Base-by-base conservation (phyloP, 2,329 filamentous ascomycete species). In the Zarea fungicola region DNA sequence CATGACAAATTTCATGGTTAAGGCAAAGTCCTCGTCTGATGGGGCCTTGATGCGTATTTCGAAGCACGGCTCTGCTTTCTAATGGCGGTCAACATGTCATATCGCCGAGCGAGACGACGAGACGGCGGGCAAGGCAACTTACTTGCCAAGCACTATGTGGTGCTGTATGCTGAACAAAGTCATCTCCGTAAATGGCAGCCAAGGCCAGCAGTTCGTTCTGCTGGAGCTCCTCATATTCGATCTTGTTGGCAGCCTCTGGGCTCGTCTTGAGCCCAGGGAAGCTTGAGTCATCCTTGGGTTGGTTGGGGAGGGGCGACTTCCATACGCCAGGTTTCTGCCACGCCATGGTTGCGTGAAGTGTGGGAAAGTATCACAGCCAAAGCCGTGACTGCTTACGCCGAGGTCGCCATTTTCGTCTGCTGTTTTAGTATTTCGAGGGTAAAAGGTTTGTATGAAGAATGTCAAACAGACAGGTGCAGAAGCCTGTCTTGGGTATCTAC, bases 181-280 rank as follows among this genome's bases (percentile, higher is more conserved):
- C 91, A 52, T 95, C 89, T 56, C 84, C 85, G 62, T 93, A 97
- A 42, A 97, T 95, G 35, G 92, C 87, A 60, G 86, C 78, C 51
- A 97, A 75, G 37, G 84, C 92, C 63, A 93, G 80, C 50, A 95
- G 76, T 70, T 97, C 93, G 63, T 96, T 87, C 60, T 86, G 77
- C 69, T 97, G 93, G 28, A 87, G 82, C 68, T 95, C 86, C 55
- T 84, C 81, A 70, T 96, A 95, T 62, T 90, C 73, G 14, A 77
- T 77, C 57, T 72, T 78, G 43, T 68, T 61, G 36, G 63, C 62
- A 41, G 68, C 58, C 51, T 72, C 64, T 52, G 69, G 63, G 57
- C 68, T 68, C 51, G 65, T 60, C 56, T 69, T 70, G 55, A 78
- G 71, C 53, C 73, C 76, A 51, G 77, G 74, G 56, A 77, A 77